Evolutionary conservation across 495 filamentous ascomycete species (phyloP), one percentile per base, ranked within the genome.

Genomic region (Podospora appendiculata): DNA sequence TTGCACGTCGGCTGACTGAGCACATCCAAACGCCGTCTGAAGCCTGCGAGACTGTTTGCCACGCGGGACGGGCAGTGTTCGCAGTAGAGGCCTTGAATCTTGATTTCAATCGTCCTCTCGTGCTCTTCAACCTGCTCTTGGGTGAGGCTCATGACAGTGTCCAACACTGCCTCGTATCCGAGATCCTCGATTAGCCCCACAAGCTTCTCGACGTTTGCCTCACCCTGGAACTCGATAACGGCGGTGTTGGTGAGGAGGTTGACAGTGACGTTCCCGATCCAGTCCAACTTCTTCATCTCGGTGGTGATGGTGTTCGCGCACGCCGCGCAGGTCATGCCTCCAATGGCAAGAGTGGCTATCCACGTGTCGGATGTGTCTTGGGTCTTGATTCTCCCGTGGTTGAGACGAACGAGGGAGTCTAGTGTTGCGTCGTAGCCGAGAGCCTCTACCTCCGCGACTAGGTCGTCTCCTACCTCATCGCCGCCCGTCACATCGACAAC

Each of bases 51-150:
- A 32, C 65, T 71, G 51, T 64, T 65, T 1, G 74, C 55, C 13
- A 95, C 74, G 33, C 80, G 78, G 8, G 70, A 67, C 2, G 91
- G 86, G 59, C 93, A 96, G 63, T 91, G 86, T 38, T 82, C 76
- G 69, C 92, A 96, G 68, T 86, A 92, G 79, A 96, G 90, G 40
- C 93, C 92, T 40, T 88, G 79, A 40, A 97, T 77, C 34, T 57
- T 73, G 54, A 95, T 83, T 45, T 74, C 68, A 8, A 91, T 74
- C 5, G 79, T 81, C 51, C 90, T 74, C 18, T 76, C 64, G 13
- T 63, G 62, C 12, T 56, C 51, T 32, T 49, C 55, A 8, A 51
- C 34, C 43, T 59, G 47, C 33, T 67, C 56, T 35, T 54, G 49
- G 36, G 42, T 33, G 18, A 66, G 51, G 45, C 57, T 60, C 19